These are phyloP conservation scores for Vitis rotundifolia DNA, from an alignment of 164 flowering plant genomes.

Conservation along the genomic window DNA sequence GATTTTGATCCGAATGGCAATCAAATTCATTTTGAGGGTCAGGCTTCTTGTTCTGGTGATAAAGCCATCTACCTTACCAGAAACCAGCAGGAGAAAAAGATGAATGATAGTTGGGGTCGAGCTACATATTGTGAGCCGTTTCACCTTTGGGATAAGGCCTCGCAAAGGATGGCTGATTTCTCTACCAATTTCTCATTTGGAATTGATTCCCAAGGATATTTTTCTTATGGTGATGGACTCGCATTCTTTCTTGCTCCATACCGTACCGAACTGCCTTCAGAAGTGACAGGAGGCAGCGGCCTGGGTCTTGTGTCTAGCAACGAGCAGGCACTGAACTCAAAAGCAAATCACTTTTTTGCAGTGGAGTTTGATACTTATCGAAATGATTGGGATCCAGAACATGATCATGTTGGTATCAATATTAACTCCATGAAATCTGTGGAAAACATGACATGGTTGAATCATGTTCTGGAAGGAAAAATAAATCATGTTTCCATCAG, in stretches of 20 bases:
- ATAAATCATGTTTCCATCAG: constrained; percentile 3
- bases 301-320: neutral
- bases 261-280: neutral
- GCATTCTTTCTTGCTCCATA: constrained; percentile 1
- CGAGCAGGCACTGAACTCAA: neutral
- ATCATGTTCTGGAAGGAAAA: constrained; percentile 5
- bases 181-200: constrained; percentile 1
- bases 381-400: constrained; percentile 1
- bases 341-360: constrained; percentile 7
- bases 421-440: constrained; percentile 9
- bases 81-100: no score
- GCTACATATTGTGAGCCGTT: neutral
- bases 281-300: neutral
- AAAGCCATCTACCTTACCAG: no score
- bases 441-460: constrained; percentile 1
- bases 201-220: neutral
- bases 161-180: neutral
- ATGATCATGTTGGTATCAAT: constrained; percentile 16
- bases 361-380: constrained; percentile 21
- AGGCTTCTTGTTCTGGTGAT: no score
- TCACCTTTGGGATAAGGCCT: constrained; percentile 2
- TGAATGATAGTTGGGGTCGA: neutral
- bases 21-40: no score
- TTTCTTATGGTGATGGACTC: neutral
- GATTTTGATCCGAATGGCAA: no score